A percentile compares a stretch with the other conserved stretches of the same genome.
Evolutionary conservation across 139 green algal species (phyloP).

Genomic region (Monoraphidium neglectum): DNA sequence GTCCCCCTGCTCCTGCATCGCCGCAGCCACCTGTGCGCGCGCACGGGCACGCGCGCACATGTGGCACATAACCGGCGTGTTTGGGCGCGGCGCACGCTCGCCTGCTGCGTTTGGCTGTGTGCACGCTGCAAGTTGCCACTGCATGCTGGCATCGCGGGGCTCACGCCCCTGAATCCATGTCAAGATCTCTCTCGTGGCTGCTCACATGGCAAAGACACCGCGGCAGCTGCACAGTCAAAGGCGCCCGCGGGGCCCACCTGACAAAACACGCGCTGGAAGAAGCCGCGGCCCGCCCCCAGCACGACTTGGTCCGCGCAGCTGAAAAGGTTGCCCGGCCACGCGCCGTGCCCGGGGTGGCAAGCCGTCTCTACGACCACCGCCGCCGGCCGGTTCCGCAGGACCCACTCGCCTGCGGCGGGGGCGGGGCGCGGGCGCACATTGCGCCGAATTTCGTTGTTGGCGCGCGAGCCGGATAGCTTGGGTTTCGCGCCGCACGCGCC

Average conservation of each 20-base stretch:
- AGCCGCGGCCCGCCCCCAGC: slow-evolving; percentile 26
- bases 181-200: too few relatives aligned
- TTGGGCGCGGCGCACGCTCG: too few relatives aligned
- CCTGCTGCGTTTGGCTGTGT: too few relatives aligned
- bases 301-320: slow-evolving; percentile 30
- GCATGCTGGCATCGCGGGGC: too few relatives aligned
- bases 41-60: not conserved
- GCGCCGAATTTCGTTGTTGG: not conserved
- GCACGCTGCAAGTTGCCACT: too few relatives aligned
- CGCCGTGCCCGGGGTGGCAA: slow-evolving; percentile 60
- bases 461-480: not conserved
- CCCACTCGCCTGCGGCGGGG: slow-evolving; percentile 42
- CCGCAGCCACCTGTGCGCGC: slow-evolving; percentile 15
- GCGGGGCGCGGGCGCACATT: too few relatives aligned
- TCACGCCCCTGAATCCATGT: too few relatives aligned
- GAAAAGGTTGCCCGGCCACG: slow-evolving; percentile 42
- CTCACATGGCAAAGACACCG: not conserved
- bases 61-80: not conserved
- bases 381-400: slow-evolving; percentile 42
- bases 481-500: too few relatives aligned
- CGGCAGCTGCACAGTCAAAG: not conserved
- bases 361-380: slow-evolving; percentile 73
- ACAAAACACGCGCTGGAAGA: slow-evolving; percentile 50
- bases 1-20: slow-evolving; percentile 28
- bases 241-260: slow-evolving; percentile 10